Evolutionary conservation across 2,329 filamentous ascomycete species (phyloP), one percentile per base, ranked within the genome.

Genomic region (Alternaria sp.): DNA sequence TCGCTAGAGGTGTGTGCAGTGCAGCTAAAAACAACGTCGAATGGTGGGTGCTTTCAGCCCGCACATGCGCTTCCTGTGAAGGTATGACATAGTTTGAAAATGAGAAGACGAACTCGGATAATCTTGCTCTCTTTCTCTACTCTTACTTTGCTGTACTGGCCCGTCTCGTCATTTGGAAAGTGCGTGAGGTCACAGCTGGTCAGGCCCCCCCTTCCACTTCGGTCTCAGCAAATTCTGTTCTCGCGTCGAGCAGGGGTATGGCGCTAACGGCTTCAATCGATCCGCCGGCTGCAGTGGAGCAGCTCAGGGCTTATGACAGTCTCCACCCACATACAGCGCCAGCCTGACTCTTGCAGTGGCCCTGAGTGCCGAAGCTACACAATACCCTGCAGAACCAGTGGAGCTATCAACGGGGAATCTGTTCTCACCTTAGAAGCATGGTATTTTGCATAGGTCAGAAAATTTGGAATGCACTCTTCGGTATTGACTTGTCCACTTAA

Each of bases 1-100:
- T 68, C 67, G 67, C 46, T 62, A 66, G 60, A 52, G 49, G 26
- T 58, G 59, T 49, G 57, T 67, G 47, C 46, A 62, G 61, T 55
- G 57, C 66, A 65, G 63, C 66, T 67, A 67, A 67, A 70, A 62
- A 44, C 59, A 64, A 70, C 68, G 62, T 68, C 66, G 60, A 36
- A 54, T 54, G 43, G 19, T 47, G 12, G 43, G 15, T 12, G n/a
- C 19, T 49, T 17, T 10, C 15, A 28, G 43, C 49, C 21, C 15
- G 25, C 54, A 51, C n/a, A 30, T 52, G 17, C 50, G 19, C 32
- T 45, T 17, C 36, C 11, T 36, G 5, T 23, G 10, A 19, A 17
- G 5, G 15, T 13, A 8, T 13, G 12, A 46, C 11, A 23, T 23
- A 1, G 13, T 21, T 12, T n/a, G 13, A 10, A 19, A 19, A 21